Evolutionary conservation across 768 basidiomycete species (phyloP), one percentile per base, ranked within the genome.

Genomic region (Sporobolomyces phaffii): DNA sequence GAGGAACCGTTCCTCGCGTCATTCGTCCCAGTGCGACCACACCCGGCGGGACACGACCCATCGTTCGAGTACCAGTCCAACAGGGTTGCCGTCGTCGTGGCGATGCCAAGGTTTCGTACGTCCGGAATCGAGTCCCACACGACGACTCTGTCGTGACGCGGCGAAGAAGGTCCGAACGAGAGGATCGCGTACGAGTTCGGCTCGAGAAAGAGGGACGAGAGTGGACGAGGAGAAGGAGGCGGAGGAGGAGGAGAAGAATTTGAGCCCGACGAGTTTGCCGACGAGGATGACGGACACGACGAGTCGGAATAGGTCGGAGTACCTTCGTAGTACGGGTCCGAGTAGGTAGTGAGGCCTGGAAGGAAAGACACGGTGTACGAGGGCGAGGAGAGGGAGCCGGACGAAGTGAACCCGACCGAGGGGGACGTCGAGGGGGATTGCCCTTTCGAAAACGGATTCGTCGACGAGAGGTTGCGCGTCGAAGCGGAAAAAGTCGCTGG

Each of bases 51-150:
- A 38, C 38, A 17, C 22, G 40, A 56, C 2, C 54, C 26, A 28
- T 26, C 28, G 28, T 56, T 28, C 6, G 28, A 24, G 5, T 43
- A 22, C 17, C 43, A 38, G 17, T 43, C 28, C 40, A 56, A 29
- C 9, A 10, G 14, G 9, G 24, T 40, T 18, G n/a, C 3, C 5
- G 24, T 28, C 31, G 41, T 33, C 22, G 22, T 83, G 79, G 34
- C 80, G 80, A 38, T 60, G 64, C 31, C 65, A 41, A 1, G 81
- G 77, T 90, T 86, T 3, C 83, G 78, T 26, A 87, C 74, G 73
- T 92, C 89, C 15, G 90, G 85, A 49, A 91, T 79, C 14, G 87
- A 84, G 66, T 89, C 84, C 88, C 89, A 92, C 36, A 92, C 74
- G 26, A 91, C 81, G 20, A 89, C 75, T 29, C 86, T 86, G 41